Evolutionary conservation across 2,329 filamentous ascomycete species (phyloP), one percentile per base, ranked within the genome.

Genomic region (Sporothrix pallida): DNA sequence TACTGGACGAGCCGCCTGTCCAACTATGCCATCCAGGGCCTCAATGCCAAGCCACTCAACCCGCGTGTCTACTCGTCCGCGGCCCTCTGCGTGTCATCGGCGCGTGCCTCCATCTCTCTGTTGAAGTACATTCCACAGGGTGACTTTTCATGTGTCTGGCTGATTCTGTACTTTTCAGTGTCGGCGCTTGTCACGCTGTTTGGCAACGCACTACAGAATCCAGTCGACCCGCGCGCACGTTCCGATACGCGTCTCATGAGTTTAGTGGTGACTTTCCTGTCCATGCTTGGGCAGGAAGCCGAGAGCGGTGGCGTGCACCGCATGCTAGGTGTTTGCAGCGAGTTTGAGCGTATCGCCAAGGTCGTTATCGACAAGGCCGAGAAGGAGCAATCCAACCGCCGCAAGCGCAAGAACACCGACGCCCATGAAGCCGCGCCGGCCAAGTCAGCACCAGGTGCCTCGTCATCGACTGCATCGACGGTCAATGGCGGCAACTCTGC

Each of bases 1-100:
- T 98, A 97, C 83, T 99, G 96, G 96, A 98, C 95, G 0, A 98
- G 93, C 79, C 90, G 96, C 52, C 84, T 99, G 56, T 97, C 95
- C 52, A 95, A 98, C 79, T 98, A 94, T 79, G 96, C 96, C 17
- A 96, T 98, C 73, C 93, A 97, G 81, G 96, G 96, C 0, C 86
- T 98, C 58, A 98, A 98, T 81, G 92, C 95, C 0, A 88, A 92
- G 76, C 95, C 96, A 0, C 83, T 99, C 72, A 99, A 98, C 80
- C 96, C 96, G 0, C 87, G 96, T 77, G 93, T 99, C 9, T 99
- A 98, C 83, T 94, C 95, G 67, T 98, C 95, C 1, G 95, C 96
- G 5, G 92, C 94, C 2, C 86, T 99, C 2, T 98, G 95, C 80
- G 97, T 97, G 2, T 93, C 94, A 67, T 95, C 96, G 17, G 96